A percentile compares a stretch with the other conserved stretches of the same genome.
phyloP scores from a whole-genome alignment of 768 basidiomycete species.

The Xerocomus brunneocitrinus region DNA sequence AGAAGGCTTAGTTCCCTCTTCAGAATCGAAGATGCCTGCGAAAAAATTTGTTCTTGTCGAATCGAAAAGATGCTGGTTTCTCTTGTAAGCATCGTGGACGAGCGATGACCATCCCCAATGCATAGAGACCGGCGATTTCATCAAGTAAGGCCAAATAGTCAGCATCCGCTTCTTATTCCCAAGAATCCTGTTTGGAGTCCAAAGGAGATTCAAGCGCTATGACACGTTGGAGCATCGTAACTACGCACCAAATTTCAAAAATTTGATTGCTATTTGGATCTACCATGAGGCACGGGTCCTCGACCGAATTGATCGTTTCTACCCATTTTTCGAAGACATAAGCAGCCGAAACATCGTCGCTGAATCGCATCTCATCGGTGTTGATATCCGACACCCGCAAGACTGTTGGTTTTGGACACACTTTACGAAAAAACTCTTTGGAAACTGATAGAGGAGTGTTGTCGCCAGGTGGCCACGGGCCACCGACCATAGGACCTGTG shows the following conservation, averaged over 20 bases:
- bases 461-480: conserved; percentile 31
- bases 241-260: conserved; percentile 36
- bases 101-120: conserved; percentile 38
- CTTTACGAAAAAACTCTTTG: conserved; percentile 35
- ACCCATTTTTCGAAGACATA: conserved; percentile 37
- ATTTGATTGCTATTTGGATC: conserved; percentile 21
- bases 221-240: neutral
- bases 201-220: neutral
- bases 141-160: conserved; percentile 32
- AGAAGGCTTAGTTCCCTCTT: conserved; percentile 2
- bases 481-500: conserved; percentile 41
- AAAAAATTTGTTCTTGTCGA: neutral
- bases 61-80: conserved; percentile 29
- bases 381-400: conserved; percentile 29
- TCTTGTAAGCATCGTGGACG: conserved; percentile 28
- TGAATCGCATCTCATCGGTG: conserved; percentile 27
- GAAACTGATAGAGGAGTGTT: conserved; percentile 34
- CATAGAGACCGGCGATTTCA: conserved; percentile 31
- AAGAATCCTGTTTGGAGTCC: conserved; percentile 26
- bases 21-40: neutral
- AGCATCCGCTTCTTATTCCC: conserved; percentile 31
- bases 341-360: conserved; percentile 21
- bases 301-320: conserved; percentile 29
- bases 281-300: conserved; percentile 40
- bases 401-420: conserved; percentile 37